Evolutionary conservation across 2,329 filamentous ascomycete species (phyloP), one percentile per base, ranked within the genome.

Genomic region (Ascocoryne sarcoides): DNA sequence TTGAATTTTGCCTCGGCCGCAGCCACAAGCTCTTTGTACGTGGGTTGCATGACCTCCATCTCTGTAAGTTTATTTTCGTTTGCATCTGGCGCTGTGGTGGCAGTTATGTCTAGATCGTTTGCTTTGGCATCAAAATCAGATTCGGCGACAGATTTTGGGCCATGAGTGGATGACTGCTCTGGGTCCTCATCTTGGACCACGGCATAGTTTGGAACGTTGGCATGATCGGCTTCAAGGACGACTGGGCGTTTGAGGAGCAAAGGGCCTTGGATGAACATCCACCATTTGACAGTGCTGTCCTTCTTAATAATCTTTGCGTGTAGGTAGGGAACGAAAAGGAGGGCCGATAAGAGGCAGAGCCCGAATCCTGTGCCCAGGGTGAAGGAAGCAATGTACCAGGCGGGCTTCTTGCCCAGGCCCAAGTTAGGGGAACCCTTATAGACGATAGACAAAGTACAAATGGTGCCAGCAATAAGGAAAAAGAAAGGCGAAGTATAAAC

Each of bases 351-450:
- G 23, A 78, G 4, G 36, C 62, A 67, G 23, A 87, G 62, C 42
- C 75, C 81, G 34, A 62, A 66, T 45, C 81, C 82, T 26, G 68
- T 69, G 30, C 82, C 80, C 45, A 86, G 55, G 14, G 77, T 79
- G 45, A 86, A 80, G 10, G 72, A 64, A 9, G 70, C 79, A 45
- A 87, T 75, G 56, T 75, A 87, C 71, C 73, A 79, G 7, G 62
- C 61, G 2, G 82, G 79, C 68, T 80, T 82, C 63, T 80, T 75
- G 65, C 65, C 68, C 19, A 85, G 66, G 16, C 71, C 70, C 20
- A 84, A 71, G 44, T 68, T 78, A 17, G 83, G 82, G 8, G 82
- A 85, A 21, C 83, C 83, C 70, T 88, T 87, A 73, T 85, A 87
- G 51, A 88, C 82, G 53, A 89, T 78, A 32, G 80, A 85, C 4